Evolutionary conservation across 1,284 basidiomycete species (phyloP).

Genomic region (Rhodotorula sp.): DNA sequence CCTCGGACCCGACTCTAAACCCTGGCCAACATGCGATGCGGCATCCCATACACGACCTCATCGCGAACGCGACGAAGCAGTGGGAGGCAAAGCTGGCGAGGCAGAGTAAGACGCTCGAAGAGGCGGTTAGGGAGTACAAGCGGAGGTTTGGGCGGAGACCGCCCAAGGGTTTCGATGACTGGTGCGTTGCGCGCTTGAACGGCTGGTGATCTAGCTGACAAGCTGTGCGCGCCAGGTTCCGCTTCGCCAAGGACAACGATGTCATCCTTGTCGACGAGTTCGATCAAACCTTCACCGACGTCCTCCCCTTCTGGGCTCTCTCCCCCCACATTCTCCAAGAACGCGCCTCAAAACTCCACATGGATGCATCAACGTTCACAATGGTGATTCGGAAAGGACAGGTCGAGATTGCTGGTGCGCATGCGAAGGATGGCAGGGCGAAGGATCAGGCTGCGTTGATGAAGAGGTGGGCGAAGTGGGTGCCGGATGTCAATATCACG

Average conservation of each 20-base stretch:
- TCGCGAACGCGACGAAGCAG: conserved; percentile 39
- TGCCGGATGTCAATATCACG: conserved; percentile 38
- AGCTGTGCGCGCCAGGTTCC: conserved; percentile 37
- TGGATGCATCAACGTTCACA: conserved; percentile 39
- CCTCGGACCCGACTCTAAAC: background rate
- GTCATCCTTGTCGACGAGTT: conserved; percentile 48
- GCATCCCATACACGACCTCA: conserved; percentile 45
- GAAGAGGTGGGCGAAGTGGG: conserved; percentile 36
- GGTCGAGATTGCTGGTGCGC: conserved; percentile 37
- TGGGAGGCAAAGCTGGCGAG: conserved; percentile 43
- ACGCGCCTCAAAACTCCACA: conserved; percentile 35
- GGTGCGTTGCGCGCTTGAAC: conserved; percentile 33
- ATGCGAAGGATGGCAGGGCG: conserved; percentile 39
- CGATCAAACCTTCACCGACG: conserved; percentile 46
- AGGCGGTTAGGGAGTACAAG: conserved; percentile 45
- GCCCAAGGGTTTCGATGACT: conserved; percentile 47
- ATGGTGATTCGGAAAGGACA: conserved; percentile 41
- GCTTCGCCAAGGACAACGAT: conserved; percentile 44
- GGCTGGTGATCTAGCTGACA: background rate
- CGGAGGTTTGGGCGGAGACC: conserved; percentile 40
- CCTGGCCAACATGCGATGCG: conserved; percentile 24
- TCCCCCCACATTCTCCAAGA: conserved; percentile 36
- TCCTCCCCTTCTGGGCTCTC: conserved; percentile 45
- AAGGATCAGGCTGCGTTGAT: conserved; percentile 43
- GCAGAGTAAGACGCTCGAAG: conserved; percentile 43